Evolutionary conservation across 2,329 filamentous ascomycete genomes (phyloP), one percentile per base, ranked within the genome.

Genomic region (Sporothrix dimorphospora): DNA sequence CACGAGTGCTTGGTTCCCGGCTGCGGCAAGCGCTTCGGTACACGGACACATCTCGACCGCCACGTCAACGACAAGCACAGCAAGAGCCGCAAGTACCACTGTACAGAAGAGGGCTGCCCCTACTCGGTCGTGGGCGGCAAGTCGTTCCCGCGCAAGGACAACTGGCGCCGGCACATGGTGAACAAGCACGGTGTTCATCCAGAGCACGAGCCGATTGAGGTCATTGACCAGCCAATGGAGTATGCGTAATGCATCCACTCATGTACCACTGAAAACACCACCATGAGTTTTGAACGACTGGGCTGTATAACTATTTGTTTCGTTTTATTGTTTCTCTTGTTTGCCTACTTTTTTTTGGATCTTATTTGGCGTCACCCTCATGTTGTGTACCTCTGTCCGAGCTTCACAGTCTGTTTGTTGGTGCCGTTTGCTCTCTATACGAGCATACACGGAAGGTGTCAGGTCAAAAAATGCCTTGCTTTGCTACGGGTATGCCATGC

Each of bases 51-150:
- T 77, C 81, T 90, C 61, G 86, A 89, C 76, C 86, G 88, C 11
- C 88, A 90, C 76, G 85, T 89, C 77, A 89, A 90, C 78, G 88
- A 89, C 76, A 85, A 88, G 72, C 88, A 90, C 77, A 83, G 84
- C 75, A 88, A 89, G 80, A 87, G 85, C 73, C 87, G 86, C 78
- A 87, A 87, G 72, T 89, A 86, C 71, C 87, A 89, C 77, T 90
- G 88, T 75, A 85, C 83, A 0, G 82, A 87, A 4, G 81, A 81
- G 1, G 83, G 83, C 7, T 90, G 88, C 75, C 82, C 85, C 5
- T 89, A 88, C 76, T 89, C 86, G n/a, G 83, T 82, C 71, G 78
- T 81, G 19, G 87, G 87, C 9, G 86, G 87, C 71, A 89, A 88
- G 74, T 86, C 85, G 0, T 90, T 90, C 75, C 87, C 87, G 0